Evolutionary conservation across 2,329 filamentous ascomycete species (phyloP), one percentile per base, ranked within the genome.

Genomic region (Lasiodiplodia citricola): DNA sequence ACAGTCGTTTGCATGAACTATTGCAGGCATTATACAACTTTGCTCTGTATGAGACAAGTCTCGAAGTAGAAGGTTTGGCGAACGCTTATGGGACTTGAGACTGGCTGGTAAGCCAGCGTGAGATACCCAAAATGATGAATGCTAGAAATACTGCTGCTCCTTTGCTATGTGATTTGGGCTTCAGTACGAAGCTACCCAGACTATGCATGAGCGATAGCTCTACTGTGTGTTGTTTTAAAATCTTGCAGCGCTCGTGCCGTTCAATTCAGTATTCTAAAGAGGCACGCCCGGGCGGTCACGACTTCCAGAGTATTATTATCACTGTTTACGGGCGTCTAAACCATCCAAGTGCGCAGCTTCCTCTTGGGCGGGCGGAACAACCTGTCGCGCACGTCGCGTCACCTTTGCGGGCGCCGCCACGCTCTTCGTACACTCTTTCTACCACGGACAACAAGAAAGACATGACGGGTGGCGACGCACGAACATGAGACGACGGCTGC

Each of bases 121-220:
- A 37, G 60, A 64, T 64, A 64, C 60, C 60, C 60, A 38, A n/a
- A 52, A 64, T 38, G 47, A 64, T 52, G 21, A 60, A 23, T 54
- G 44, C n/a, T 47, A n/a, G n/a, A 47, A 16, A 47, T 47, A 47
- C 4, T 47, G 18, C 44, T 57, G 31, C 18, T 54, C 10, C 21
- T 23, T 8, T 11, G n/a, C 23, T 21, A 14, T 14, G 8, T 21
- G 21, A 21, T 6, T 2, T 28, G 7, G 6, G 7, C 23, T 54
- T 54, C 6, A 23, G 8, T 14, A 28, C 5, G 51, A 2, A 10
- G 4, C 14, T 6, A 8, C 1, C 11, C 6, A 11, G 1, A 10
- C 3, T 47, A 10, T n/a, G 44, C 4, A 47, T 21, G 21, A 21
- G 44, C 7, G 6, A n/a, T 21, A 21, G 44, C 18, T 47, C 18